Evolutionary conservation across 108 stramenopile genomes (phyloP), one percentile per base, ranked within the genome.

Genomic region (Cyclotella choctawhatcheeana): DNA sequence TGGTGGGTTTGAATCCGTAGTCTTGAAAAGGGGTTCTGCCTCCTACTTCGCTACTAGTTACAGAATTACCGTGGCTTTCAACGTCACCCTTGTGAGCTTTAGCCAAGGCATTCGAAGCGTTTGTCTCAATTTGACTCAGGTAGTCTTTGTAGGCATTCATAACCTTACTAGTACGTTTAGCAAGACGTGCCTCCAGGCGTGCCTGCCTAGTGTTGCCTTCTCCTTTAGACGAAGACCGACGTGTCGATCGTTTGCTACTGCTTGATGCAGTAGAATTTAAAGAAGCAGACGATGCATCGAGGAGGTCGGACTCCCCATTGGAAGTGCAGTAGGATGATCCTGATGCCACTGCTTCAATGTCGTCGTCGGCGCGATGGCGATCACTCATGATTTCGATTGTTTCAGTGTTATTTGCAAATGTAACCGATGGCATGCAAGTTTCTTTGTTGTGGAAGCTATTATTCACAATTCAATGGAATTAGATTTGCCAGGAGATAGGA

Each of bases 251-350:
- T 6, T 33, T 37, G 34, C 1, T 35, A 18, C 33, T 37, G 31
- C n/a, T 10, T 10, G n/a, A 59, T 34, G 32, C 3, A n/a, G 31
- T 3, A 8, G 35, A 20, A 5, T 33, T 37, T 35, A 35, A 18
- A 20, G 64, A 33, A 6, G 47, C 3, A 32, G 64, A 18, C 27
- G 62, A 45, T 20, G 45, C 17, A 29, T 65, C 64, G 64, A 65
- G 64, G 30, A 65, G 64, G 29, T 65, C 64, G 64, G 24, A 3
- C 8, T 44, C 47, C 3, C 50, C 50, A 50, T 65, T 51, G n/a
- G 50, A 50, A 7, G 64, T 63, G 3, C 62, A 32, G 31, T 47
- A 51, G 17, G 47, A n/a, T n/a, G n/a, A 33, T 1, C 48, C 50
- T 7, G 21, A 18, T 7, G 34, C 24, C 10, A 60, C 13, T 7